phyloP scores from a whole-genome alignment of 345 rosid genomes.

The thale cress (Arabidopsis thaliana) region DNA sequence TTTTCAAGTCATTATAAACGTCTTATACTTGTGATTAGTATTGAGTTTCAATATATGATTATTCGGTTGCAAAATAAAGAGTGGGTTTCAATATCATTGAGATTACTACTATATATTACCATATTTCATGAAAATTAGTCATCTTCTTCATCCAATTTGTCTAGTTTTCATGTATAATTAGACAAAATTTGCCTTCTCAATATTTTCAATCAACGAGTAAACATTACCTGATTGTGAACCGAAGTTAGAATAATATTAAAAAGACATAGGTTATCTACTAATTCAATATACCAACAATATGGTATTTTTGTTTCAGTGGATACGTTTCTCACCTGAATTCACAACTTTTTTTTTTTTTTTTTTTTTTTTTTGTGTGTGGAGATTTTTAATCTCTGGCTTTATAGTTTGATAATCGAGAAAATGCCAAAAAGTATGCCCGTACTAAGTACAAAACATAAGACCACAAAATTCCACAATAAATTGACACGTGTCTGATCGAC shows the following conservation, averaged over 20 bases:
- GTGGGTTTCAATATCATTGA: background rate
- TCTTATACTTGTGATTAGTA: conserved; percentile 4
- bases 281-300: background rate
- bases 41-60: conserved; percentile 10
- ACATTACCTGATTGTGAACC: background rate
- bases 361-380: too few relatives aligned
- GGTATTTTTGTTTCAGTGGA: background rate
- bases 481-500: conserved; percentile 40
- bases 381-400: background rate
- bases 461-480: conserved; percentile 24
- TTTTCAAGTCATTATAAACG: background rate
- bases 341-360: too few relatives aligned
- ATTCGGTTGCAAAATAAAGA: conserved; percentile 8
- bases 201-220: conserved; percentile 4
- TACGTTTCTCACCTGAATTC: background rate
- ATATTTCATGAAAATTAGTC: background rate
- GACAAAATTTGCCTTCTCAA: background rate
- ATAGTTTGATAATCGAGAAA: background rate
- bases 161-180: background rate
- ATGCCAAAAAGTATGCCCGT: background rate
- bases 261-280: background rate
- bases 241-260: background rate
- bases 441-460: conserved; percentile 20
- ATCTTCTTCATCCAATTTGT: background rate
- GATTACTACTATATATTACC: background rate